Evolutionary conservation across 768 basidiomycete species (phyloP).

Genomic region (Pisolithus tinctorius): DNA sequence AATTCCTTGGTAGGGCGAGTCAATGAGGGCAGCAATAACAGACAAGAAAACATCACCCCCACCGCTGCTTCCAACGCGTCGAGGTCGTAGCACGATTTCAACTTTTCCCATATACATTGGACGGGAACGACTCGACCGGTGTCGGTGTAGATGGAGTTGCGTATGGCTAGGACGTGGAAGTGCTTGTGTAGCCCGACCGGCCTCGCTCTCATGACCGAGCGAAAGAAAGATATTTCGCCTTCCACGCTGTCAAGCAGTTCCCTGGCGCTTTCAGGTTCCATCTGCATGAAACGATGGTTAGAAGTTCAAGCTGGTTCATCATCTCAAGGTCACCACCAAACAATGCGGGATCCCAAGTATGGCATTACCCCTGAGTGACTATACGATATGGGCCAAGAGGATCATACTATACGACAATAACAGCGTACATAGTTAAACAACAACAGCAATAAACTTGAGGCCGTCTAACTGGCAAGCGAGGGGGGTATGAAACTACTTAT

Average conservation of each 20-base stretch:
- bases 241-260: conserved; percentile 64
- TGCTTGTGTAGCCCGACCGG: conserved; percentile 80
- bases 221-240: conserved; percentile 83
- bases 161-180: conserved; percentile 75
- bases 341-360: not conserved
- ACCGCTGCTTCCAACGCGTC: conserved; percentile 69
- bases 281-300: not conserved
- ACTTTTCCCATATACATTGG: conserved; percentile 71
- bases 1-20: conserved; percentile 30
- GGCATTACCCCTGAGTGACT: not conserved
- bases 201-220: conserved; percentile 71
- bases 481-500: conserved; percentile 24
- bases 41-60: conserved; percentile 23
- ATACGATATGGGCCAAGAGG: not conserved
- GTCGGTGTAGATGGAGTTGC: conserved; percentile 63
- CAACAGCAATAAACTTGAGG: conserved; percentile 14
- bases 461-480: conserved; percentile 2
- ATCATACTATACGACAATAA: conserved; percentile 8
- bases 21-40: conserved; percentile 2
- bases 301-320: not conserved
- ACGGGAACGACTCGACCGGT: conserved; percentile 54
- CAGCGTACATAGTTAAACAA: conserved; percentile 16
- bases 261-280: conserved; percentile 24
- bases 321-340: not conserved
- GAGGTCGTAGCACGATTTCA: conserved; percentile 64